Percentiles rank a stretch among this genome's conserved stretches.
These are phyloP conservation scores for Fraxinus dipetala DNA, from an alignment of 305 asterid species.

Conservation along the genomic window DNA sequence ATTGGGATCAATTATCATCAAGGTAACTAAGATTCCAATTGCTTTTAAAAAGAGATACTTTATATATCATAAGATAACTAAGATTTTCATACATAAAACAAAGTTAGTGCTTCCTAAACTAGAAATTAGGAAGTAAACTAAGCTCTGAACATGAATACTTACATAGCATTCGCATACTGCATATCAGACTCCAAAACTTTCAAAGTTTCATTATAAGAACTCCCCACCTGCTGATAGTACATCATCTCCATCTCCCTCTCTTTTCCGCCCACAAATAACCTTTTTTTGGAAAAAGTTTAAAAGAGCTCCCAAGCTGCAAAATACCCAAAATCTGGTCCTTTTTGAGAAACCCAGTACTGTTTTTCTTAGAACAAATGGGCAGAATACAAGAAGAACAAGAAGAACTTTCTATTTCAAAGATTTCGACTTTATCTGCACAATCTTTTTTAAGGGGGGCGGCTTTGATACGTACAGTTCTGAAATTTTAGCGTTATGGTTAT, in stretches of 20 bases:
- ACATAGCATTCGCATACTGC: conserved; percentile 48
- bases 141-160: conserved; percentile 6
- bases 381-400: background rate
- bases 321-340: background rate
- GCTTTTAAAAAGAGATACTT: background rate
- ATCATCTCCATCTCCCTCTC: conserved; percentile 32
- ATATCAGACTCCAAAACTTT: conserved; percentile 47
- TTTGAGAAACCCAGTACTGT: background rate
- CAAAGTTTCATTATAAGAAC: conserved; percentile 38
- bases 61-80: background rate
- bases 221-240: conserved; percentile 37
- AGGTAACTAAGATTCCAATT: background rate
- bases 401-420: background rate
- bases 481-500: background rate
- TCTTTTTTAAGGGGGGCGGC: conserved; percentile 22
- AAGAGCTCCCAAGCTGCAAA: background rate
- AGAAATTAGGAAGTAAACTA: background rate
- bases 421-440: background rate
- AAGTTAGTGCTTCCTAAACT: background rate
- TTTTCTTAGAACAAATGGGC: background rate
- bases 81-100: background rate
- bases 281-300: background rate
- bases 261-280: background rate
- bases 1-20: background rate
- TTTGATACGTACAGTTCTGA: conserved; percentile 21